Conservation (phyloP, 2,329 filamentous ascomycete genomes). For the Claviceps spartinae region DNA sequence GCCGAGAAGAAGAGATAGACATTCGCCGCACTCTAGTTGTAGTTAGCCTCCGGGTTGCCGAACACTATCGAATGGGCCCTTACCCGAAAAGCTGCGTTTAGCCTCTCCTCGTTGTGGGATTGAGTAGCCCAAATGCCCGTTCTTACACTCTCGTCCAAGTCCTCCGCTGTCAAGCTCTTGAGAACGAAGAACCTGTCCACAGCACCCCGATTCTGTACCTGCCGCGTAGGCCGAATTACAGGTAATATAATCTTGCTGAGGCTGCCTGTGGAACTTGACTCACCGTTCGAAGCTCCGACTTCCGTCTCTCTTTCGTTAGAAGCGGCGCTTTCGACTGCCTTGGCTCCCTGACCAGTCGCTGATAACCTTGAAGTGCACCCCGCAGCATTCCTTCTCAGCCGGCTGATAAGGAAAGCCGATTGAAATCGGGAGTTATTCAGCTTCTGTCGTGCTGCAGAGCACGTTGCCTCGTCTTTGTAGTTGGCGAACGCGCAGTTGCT, state of each 20-base stretch:
- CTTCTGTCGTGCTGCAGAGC: conserved; percentile 61
- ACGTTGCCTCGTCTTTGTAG: conserved; percentile 69
- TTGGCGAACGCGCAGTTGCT: conserved; percentile 97
- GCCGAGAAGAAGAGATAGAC: conserved; percentile 92
- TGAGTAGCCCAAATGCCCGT: conserved; percentile 92
- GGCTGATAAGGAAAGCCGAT: conserved; percentile 72
- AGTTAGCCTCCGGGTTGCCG: neutral
- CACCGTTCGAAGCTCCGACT: neutral
- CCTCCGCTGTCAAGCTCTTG: conserved; percentile 83
- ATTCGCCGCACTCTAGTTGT: conserved; percentile 53
- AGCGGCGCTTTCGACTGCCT: conserved; percentile 7
- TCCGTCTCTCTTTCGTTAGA: neutral
- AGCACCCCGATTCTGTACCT: conserved; percentile 1
- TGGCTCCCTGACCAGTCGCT: conserved; percentile 41
- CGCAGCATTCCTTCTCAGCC: conserved; percentile 49
- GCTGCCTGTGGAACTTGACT: conserved; percentile 5
- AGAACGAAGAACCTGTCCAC: conserved; percentile 59
- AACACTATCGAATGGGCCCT: conserved; percentile 10
- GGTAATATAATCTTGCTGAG: neutral
- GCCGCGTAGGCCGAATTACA: neutral
- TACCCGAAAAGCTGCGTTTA: conserved; percentile 77
- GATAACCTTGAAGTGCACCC: conserved; percentile 29
- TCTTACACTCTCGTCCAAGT: conserved; percentile 74
- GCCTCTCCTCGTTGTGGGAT: conserved; percentile 71
- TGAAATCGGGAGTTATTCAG: conserved; percentile 88